Base-by-base conservation (phyloP, 176 grass and related monocot species). In the Carex myosuroides region DNA sequence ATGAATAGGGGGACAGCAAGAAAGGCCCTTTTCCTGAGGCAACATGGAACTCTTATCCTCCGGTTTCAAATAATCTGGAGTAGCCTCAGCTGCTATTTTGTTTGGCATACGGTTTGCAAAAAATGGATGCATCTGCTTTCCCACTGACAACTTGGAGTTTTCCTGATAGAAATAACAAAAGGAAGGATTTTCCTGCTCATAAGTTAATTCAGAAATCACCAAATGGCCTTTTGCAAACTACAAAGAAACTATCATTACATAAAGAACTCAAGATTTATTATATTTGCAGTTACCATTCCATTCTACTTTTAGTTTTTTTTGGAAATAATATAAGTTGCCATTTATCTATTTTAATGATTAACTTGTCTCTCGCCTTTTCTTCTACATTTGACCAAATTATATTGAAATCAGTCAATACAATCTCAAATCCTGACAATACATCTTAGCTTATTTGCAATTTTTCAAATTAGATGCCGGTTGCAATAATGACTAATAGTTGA, bases 91-190 rank as follows among this genome's bases (percentile, higher is more conserved):
- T 76, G 63, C 37, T 11, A 35, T 77, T 80, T 95, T 98, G 64
- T 79, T 84, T 81, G 87, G 16, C 84, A 87, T 92, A 56, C 85
- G 70, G 78, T 79, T 89, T 82, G 89, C 75, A 82, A 95, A 98
- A 87, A 95, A 95, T 17, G 95, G 92, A 79, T 98, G 92, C 30
- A 93, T 81, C 86, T 90, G 90, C 92, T 95, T 95, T 85, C 92
- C 91, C 78, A 79, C 86, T 86, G 92, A 98, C 64, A 98, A 78
- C 79, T 21, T 87, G 39, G 73, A 87, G 83, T 90, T 98, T 94
- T 95, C 95, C 95, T 98, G 80, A 56, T 60, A 83, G 85, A 41
- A 77, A 30, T 62, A 65, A 75, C 18, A 88, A 84, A 64, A 39
- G 37, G 37, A 39, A 76, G 13, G 48, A 3, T 29, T 54, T 55